phyloP scores from a whole-genome alignment of 768 basidiomycete genomes.

The Trametes cubensis region DNA sequence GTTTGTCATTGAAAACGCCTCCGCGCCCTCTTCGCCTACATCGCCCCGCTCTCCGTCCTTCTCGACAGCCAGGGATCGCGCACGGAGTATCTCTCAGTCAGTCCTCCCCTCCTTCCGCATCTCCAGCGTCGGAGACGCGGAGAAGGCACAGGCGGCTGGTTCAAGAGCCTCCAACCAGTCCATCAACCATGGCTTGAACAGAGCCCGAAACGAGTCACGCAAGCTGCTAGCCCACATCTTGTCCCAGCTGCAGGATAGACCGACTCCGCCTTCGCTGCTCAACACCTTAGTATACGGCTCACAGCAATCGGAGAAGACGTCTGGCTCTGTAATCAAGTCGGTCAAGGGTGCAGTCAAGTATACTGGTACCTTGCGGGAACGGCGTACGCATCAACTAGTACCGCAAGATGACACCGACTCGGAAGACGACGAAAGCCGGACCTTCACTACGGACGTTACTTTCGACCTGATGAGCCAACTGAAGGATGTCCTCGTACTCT shows the following conservation, averaged over 20 bases:
- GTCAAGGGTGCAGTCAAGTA: slow-evolving; percentile 29
- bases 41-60: slow-evolving; percentile 19
- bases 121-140: slow-evolving; percentile 32
- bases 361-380: slow-evolving; percentile 29
- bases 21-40: slow-evolving; percentile 6
- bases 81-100: slow-evolving; percentile 31
- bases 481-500: slow-evolving; percentile 59
- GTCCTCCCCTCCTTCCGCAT: slow-evolving; percentile 34
- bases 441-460: slow-evolving; percentile 67
- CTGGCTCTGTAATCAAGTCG: slow-evolving; percentile 24
- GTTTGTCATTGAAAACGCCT: slow-evolving; percentile 4
- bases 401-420: slow-evolving; percentile 46
- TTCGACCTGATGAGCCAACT: slow-evolving; percentile 66
- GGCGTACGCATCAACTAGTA: slow-evolving; percentile 21
- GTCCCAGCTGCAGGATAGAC: slow-evolving; percentile 59
- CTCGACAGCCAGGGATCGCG: slow-evolving; percentile 25
- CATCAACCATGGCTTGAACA: slow-evolving; percentile 35
- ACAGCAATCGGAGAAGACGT: slow-evolving; percentile 13
- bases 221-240: slow-evolving; percentile 71
- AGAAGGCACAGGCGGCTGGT: slow-evolving; percentile 28
- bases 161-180: slow-evolving; percentile 22
- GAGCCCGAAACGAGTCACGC: slow-evolving; percentile 61
- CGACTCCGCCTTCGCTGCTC: slow-evolving; percentile 55
- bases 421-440: slow-evolving; percentile 35
- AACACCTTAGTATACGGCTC: slow-evolving; percentile 35